Conservation (phyloP, 176 grass and related monocot species). For the Pharus latifolius region DNA sequence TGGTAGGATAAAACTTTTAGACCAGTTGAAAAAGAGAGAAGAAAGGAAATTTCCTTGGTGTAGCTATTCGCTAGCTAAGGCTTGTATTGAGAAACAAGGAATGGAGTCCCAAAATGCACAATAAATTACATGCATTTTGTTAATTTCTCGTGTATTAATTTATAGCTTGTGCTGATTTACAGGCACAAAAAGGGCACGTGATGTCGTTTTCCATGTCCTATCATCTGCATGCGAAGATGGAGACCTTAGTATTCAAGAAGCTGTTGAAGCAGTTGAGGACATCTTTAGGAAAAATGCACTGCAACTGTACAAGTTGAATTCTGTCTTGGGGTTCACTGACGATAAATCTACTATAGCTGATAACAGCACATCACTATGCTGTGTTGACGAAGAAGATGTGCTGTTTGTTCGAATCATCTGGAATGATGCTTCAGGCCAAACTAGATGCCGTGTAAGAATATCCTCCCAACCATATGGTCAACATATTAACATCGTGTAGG, state of each 20-base stretch:
- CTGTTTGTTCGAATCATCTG: slow-evolving; percentile 86
- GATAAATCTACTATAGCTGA: slow-evolving; percentile 11
- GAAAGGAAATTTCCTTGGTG: background rate
- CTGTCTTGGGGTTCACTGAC: slow-evolving; percentile 26
- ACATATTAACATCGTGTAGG: background rate
- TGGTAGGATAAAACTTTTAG: slow-evolving; percentile 4
- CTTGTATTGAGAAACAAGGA: background rate
- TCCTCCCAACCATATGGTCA: slow-evolving; percentile 1
- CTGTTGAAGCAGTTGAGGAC: slow-evolving; percentile 60
- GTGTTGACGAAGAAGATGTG: slow-evolving; percentile 27
- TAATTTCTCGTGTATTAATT: slow-evolving; percentile 14
- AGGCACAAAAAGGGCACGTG: slow-evolving; percentile 77
- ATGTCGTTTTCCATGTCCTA: slow-evolving; percentile 69
- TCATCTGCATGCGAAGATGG: slow-evolving; percentile 79
- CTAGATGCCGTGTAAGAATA: slow-evolving; percentile 83
- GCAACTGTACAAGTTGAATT: slow-evolving; percentile 71
- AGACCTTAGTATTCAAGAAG: slow-evolving; percentile 76
- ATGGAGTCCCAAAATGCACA: background rate
- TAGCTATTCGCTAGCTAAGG: background rate
- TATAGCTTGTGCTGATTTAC: background rate
- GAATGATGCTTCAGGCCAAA: slow-evolving; percentile 83
- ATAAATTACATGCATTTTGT: background rate
- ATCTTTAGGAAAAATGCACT: slow-evolving; percentile 88
- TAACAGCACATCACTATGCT: slow-evolving; percentile 18
- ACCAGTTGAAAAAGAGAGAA: background rate